Base-by-base conservation (phyloP, 2,329 filamentous ascomycete species). In the Fusarium camptoceras region DNA sequence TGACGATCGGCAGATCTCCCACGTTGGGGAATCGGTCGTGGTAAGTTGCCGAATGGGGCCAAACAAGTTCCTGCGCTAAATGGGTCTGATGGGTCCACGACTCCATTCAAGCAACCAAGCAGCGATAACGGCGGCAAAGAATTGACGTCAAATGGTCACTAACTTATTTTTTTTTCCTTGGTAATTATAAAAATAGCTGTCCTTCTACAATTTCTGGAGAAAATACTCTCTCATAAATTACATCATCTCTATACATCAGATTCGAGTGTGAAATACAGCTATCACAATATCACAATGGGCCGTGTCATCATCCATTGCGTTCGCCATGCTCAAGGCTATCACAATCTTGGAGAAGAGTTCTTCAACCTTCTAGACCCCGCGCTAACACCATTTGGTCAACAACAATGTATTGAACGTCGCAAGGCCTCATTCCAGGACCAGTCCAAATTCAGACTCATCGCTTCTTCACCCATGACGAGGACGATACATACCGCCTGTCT, bases 331-430 rank as follows among this genome's bases (percentile, higher is more conserved):
- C 64, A 71, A 9, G 68, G 68, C 16, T 71, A 48, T 42, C 68
- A 72, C 25, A 71, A 71, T 42, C 56, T 71, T 6, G 68, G 68
- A 3, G 65, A 69, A 11, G 68, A 71, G 30, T 70, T 71, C 49
- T 72, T 72, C 3, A 30, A 66, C 22, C 39, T 71, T 9, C 28
- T 24, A 24, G 68, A 71, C n/a, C 68, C 68, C 24, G 43, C 53
- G 46, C 60, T 71, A 27, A 71, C 68, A 11, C 68, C 68, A 15
- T 55, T 69, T 9, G 68, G 68, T 12, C 39, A 72, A 22, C 55
- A 72, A 37, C 68, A 71, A 50, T 66, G 68, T 24, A 16, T 30
- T 1, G 41, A 66, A 28, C 68, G 66, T 30, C 68, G 68, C 12
- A 42, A 66, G 2, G 55, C 53, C 48, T 71, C 55, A 15, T 71